A percentile compares a stretch with the other conserved stretches of the same genome.
Conservation (phyloP, 495 filamentous ascomycete genomes). For the Parathielavia appendiculata region DNA sequence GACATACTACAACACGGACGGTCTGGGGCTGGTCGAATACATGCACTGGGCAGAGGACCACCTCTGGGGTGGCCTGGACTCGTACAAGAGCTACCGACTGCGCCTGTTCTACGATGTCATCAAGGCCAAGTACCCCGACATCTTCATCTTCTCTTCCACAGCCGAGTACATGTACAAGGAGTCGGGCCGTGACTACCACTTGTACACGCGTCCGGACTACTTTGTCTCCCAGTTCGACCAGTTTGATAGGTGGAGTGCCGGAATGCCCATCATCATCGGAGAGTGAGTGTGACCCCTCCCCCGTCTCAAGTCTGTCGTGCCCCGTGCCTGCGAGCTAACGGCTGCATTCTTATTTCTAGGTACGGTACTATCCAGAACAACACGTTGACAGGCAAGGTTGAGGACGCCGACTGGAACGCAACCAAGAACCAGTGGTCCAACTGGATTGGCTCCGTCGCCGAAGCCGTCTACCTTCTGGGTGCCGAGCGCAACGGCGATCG, state of each 20-base stretch:
- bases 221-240: constrained; percentile 35
- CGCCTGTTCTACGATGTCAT: constrained; percentile 53
- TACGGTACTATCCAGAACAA: constrained; percentile 31
- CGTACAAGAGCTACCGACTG: constrained; percentile 42
- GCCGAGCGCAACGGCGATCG: constrained; percentile 61
- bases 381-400: constrained; percentile 26
- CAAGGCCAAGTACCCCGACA: constrained; percentile 52
- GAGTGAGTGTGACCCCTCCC: background rate
- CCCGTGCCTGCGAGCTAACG: too few relatives aligned
- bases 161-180: constrained; percentile 36
- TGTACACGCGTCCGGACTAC: constrained; percentile 33
- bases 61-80: constrained; percentile 42
- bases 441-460: constrained; percentile 54
- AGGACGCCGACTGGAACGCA: constrained; percentile 38
- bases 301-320: too few relatives aligned
- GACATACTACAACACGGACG: constrained; percentile 58
- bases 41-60: constrained; percentile 62
- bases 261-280: background rate
- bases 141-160: constrained; percentile 35
- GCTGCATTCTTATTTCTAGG: constrained; percentile 33
- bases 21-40: constrained; percentile 59
- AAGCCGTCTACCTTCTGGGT: constrained; percentile 64
- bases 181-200: constrained; percentile 44
- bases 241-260: constrained; percentile 41
- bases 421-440: constrained; percentile 8